Conservation (phyloP, 192 early-diverging fungal genomes). For the Phycomyces blakesleeanus region DNA sequence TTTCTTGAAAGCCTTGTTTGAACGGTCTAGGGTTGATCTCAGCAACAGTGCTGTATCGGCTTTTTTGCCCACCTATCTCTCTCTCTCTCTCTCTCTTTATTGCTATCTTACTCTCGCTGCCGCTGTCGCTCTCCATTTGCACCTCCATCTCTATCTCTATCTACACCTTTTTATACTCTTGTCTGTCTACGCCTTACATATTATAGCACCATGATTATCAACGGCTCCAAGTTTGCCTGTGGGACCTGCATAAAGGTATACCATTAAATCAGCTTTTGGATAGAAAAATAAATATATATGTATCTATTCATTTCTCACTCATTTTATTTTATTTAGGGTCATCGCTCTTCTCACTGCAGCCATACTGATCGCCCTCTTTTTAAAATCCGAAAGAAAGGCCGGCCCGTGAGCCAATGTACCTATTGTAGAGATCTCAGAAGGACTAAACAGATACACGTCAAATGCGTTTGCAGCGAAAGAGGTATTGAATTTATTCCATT, state of each 20-base stretch:
- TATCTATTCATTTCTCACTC: neutral
- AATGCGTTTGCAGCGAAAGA: conserved; percentile 53
- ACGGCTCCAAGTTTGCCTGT: conserved; percentile 30
- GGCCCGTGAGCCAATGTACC: conserved; percentile 61
- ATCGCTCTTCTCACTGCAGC: conserved; percentile 31
- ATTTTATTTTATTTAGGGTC: conserved; percentile 17
- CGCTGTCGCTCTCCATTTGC: too few species aligned
- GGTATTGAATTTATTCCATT: too few species aligned
- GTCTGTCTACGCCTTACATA: neutral
- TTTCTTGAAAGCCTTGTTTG: too few species aligned
- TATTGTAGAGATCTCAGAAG: conserved; percentile 62
- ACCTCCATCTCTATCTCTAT: neutral
- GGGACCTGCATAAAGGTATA: conserved; percentile 31
- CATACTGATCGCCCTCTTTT: conserved; percentile 52
- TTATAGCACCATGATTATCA: conserved; percentile 15
- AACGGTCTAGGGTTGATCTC: too few species aligned
- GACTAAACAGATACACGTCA: conserved; percentile 57
- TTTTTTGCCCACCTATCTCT: neutral
- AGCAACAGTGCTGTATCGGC: too few species aligned
- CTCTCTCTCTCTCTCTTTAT: neutral
- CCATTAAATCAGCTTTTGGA: neutral
- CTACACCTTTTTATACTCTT: neutral
- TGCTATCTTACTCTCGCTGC: too few species aligned
- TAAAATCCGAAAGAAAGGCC: conserved; percentile 62
- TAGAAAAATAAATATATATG: neutral